These are phyloP conservation scores for Linnemannia elongata DNA, from an alignment of 192 early-diverging fungal species.

Conservation along the genomic window DNA sequence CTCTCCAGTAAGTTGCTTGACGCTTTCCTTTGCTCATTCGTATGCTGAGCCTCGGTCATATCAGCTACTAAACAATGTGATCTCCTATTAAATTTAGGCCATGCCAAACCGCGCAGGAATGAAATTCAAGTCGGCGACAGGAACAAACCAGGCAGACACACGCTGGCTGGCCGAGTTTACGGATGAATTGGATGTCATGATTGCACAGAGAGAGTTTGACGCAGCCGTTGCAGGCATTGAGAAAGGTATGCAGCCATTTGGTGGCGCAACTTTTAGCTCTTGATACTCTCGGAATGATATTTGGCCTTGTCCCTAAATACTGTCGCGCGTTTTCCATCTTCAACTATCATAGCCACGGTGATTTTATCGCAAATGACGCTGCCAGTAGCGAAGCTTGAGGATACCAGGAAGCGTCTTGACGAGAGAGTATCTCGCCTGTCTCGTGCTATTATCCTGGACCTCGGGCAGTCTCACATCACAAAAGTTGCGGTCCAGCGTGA, in stretches of 20 bases:
- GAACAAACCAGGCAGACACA: conserved; percentile 48
- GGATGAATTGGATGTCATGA: conserved; percentile 92
- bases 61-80: background rate
- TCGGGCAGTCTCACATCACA: conserved; percentile 85
- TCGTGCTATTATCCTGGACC: conserved; percentile 67
- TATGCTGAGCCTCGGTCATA: background rate
- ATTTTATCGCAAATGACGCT: conserved; percentile 47
- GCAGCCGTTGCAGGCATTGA: conserved; percentile 79
- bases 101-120: conserved; percentile 53
- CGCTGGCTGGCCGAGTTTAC: conserved; percentile 83
- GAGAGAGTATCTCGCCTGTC: conserved; percentile 60
- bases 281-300: background rate
- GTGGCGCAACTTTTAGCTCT: too few species aligned
- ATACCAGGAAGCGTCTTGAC: conserved; percentile 59
- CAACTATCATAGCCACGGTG: conserved; percentile 39
- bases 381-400: conserved; percentile 51
- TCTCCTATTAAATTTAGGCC: conserved; percentile 11
- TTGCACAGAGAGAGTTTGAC: conserved; percentile 93
- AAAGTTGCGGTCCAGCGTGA: conserved; percentile 84
- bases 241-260: conserved; percentile 61
- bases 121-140: conserved; percentile 31
- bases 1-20: conserved; percentile 20
- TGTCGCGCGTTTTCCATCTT: background rate
- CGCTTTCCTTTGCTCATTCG: too few species aligned
- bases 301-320: background rate